phyloP scores from a whole-genome alignment of 2,329 filamentous ascomycete genomes.

The Sordariomycetes sp. region DNA sequence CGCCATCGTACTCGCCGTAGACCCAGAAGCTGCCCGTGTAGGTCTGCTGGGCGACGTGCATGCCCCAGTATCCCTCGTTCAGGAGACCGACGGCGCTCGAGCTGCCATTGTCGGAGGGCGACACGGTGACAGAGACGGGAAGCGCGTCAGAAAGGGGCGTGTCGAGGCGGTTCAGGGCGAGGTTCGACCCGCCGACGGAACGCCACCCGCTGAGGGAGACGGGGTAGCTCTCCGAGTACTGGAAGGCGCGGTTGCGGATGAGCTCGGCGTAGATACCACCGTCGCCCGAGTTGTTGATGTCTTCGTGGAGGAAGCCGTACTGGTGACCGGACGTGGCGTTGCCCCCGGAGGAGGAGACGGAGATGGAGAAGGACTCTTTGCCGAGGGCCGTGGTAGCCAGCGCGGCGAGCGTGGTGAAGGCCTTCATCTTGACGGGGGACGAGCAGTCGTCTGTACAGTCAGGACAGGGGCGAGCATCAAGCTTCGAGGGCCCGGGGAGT shows the following conservation, averaged over 20 bases:
- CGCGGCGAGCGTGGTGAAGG: constrained; percentile 12
- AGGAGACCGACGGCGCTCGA: constrained; percentile 31
- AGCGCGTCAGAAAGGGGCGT: constrained; percentile 42
- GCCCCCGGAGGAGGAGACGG: constrained; percentile 25
- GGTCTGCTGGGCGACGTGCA: constrained; percentile 35
- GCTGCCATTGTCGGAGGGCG: constrained; percentile 17
- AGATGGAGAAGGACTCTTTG: constrained; percentile 24
- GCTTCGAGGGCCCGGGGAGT: no score
- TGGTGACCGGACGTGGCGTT: constrained; percentile 33
- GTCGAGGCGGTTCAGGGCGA: constrained; percentile 36
- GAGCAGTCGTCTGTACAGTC: no score
- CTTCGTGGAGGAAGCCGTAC: constrained; percentile 41
- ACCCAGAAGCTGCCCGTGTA: constrained; percentile 46
- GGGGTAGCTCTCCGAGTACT: constrained; percentile 35
- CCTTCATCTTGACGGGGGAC: constrained; percentile 8
- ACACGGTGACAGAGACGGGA: constrained; percentile 39
- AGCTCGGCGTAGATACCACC: constrained; percentile 66
- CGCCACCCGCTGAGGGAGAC: constrained; percentile 36
- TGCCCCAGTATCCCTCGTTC: constrained; percentile 51
- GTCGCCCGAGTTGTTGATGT: constrained; percentile 61
- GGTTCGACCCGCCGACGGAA: constrained; percentile 28
- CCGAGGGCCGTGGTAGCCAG: constrained; percentile 7
- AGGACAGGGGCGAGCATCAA: no score
- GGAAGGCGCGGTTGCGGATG: constrained; percentile 62
- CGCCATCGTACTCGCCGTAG: constrained; percentile 35